Percentiles rank a stretch among this genome's conserved stretches.
Evolutionary conservation across 176 grass and related monocot species (phyloP).

Genomic region (Chloris gayana): DNA sequence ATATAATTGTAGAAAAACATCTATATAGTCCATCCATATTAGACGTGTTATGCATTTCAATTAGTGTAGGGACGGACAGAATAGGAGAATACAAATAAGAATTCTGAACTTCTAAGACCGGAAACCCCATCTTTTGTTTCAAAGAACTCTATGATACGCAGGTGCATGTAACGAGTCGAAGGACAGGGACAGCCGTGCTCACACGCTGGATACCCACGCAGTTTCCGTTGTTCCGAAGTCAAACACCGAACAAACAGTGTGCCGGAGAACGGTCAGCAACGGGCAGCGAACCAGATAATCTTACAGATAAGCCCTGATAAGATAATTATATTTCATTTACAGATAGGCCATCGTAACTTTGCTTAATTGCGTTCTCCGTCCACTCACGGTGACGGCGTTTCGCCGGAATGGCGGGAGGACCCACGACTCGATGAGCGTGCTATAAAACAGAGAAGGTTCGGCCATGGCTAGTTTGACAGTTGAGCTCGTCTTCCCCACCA

Average conservation of each 20-base stretch:
- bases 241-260: not conserved
- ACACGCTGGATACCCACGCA: not conserved
- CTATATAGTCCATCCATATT: no score
- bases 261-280: not conserved
- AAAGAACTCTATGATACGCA: no score
- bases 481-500: not conserved
- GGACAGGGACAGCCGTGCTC: not conserved
- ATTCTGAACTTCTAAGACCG: no score
- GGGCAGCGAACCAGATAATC: not conserved
- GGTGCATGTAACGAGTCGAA: no score
- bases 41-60: no score
- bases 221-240: not conserved
- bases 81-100: no score
- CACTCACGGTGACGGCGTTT: constrained; percentile 20
- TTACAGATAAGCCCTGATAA: not conserved
- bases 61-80: no score
- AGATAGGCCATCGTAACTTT: not conserved
- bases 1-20: no score
- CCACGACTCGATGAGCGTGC: not conserved
- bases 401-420: not conserved
- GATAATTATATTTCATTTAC: not conserved
- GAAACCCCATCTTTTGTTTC: no score
- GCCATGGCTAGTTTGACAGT: not conserved
- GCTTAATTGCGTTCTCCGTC: not conserved
- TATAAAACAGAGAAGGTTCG: constrained; percentile 10